Evolutionary conservation across 768 basidiomycete genomes (phyloP).

Genomic region (Tylopilus sp.): DNA sequence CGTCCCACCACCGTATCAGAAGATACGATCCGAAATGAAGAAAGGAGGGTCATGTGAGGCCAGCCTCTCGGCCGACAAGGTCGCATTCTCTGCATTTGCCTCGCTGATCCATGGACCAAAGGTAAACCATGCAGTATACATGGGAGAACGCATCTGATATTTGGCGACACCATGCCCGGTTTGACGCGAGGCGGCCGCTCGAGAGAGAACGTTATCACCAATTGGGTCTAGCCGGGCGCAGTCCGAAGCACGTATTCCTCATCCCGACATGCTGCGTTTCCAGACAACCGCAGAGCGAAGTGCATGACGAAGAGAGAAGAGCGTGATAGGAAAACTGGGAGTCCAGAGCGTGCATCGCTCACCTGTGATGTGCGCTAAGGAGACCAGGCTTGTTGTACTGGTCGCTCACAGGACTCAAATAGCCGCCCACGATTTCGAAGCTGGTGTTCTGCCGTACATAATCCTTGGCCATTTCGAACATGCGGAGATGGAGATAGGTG

Average conservation of each 20-base stretch:
- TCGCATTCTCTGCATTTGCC: slow-evolving; percentile 4
- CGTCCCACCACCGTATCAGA: slow-evolving; percentile 9
- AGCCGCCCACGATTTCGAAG: slow-evolving; percentile 93
- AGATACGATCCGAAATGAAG: slow-evolving; percentile 9
- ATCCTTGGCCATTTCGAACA: slow-evolving; percentile 99
- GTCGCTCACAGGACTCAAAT: slow-evolving; percentile 95
- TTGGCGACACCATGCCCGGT: slow-evolving; percentile 1
- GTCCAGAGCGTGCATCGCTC: slow-evolving; percentile 32
- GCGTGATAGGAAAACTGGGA: neutral
- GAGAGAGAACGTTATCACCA: slow-evolving; percentile 1
- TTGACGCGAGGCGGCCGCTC: slow-evolving; percentile 20
- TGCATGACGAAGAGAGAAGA: neutral
- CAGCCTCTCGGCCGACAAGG: slow-evolving; percentile 5
- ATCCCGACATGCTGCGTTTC: neutral
- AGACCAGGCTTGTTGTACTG: slow-evolving; percentile 96
- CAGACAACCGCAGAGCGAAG: neutral
- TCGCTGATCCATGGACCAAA: neutral
- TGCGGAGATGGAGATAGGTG: slow-evolving; percentile 95
- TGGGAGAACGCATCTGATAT: neutral
- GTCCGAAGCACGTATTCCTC: slow-evolving; percentile 3
- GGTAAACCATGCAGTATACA: slow-evolving; percentile 1
- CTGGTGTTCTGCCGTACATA: slow-evolving; percentile 88
- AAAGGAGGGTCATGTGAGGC: slow-evolving; percentile 8
- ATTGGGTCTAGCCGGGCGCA: slow-evolving; percentile 5
- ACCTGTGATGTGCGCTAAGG: slow-evolving; percentile 86